These are phyloP conservation scores for Nakaseomyces bracarensis DNA, from an alignment of 1,139 yeast genomes.

Conservation along the genomic window DNA sequence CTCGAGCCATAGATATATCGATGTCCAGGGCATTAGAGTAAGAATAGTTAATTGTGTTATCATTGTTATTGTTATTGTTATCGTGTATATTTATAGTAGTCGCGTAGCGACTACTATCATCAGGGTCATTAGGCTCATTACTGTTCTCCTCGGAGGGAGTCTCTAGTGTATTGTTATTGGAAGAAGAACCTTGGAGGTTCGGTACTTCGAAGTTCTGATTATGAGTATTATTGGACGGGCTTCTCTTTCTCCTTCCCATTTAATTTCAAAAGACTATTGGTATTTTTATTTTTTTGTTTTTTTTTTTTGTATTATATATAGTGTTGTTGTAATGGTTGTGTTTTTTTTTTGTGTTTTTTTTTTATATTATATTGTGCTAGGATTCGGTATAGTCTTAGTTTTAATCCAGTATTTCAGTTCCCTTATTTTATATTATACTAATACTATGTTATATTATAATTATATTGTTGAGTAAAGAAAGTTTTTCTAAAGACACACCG, in stretches of 20 bases:
- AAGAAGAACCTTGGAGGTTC: conserved; percentile 15
- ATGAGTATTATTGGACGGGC: conserved; percentile 32
- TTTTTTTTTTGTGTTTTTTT: no score
- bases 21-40: conserved; percentile 36
- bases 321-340: no score
- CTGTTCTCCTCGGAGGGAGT: conserved; percentile 24
- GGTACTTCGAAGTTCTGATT: conserved; percentile 25
- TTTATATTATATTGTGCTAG: no score
- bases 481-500: no score
- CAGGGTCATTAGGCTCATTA: conserved; percentile 33
- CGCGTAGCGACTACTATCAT: conserved; percentile 33
- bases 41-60: conserved; percentile 9
- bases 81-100: conserved; percentile 20
- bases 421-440: no score
- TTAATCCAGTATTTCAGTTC: no score
- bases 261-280: not conserved
- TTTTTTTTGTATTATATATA: no score
- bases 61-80: conserved; percentile 9
- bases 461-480: no score
- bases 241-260: conserved; percentile 25
- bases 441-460: no score
- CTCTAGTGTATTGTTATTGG: conserved; percentile 15
- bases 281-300: no score
- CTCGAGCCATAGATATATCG: conserved; percentile 46
- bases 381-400: no score